Evolutionary conservation across 305 asterid genomes (phyloP).

Genomic region (Striga hermonthica): DNA sequence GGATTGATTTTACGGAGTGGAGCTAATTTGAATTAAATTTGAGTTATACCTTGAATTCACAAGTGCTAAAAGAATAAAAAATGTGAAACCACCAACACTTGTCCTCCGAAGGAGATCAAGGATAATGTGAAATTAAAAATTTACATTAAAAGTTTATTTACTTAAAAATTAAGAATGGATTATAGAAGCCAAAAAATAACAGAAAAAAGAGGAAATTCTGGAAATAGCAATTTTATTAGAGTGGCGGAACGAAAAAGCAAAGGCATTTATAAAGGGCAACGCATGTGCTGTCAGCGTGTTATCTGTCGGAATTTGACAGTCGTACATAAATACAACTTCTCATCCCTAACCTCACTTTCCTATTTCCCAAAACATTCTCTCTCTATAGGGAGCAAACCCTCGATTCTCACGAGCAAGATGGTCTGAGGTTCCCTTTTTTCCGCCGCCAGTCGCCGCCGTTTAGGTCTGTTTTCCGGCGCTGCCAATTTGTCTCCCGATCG

Average conservation of each 20-base stretch:
- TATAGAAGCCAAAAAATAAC: not conserved
- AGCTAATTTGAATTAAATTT: too few species aligned
- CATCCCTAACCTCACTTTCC: slow-evolving; percentile 35
- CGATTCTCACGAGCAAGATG: slow-evolving; percentile 36
- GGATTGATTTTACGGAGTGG: too few species aligned
- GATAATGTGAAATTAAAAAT: too few species aligned
- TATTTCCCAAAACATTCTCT: slow-evolving; percentile 41
- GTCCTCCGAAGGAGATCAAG: too few species aligned
- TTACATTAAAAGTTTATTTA: too few species aligned
- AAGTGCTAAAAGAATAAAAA: too few species aligned
- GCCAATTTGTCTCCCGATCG: slow-evolving; percentile 41
- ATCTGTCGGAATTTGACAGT: slow-evolving; percentile 42
- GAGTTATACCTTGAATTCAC: too few species aligned
- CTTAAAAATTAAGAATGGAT: too few species aligned
- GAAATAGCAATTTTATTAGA: slow-evolving; percentile 33
- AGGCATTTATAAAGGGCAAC: slow-evolving; percentile 34
- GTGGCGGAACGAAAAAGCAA: slow-evolving; percentile 41
- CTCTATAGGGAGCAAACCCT: slow-evolving; percentile 45
- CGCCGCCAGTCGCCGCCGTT: slow-evolving; percentile 36
- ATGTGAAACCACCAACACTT: too few species aligned
- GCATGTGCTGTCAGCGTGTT: slow-evolving; percentile 53
- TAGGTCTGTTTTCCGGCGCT: slow-evolving; percentile 28
- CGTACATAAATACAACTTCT: slow-evolving; percentile 34
- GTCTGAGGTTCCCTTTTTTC: slow-evolving; percentile 38
- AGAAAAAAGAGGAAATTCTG: slow-evolving; percentile 18